Evolutionary conservation across 345 rosid species (phyloP), one percentile per base, ranked within the genome.

Genomic region (Noccaea caerulescens): DNA sequence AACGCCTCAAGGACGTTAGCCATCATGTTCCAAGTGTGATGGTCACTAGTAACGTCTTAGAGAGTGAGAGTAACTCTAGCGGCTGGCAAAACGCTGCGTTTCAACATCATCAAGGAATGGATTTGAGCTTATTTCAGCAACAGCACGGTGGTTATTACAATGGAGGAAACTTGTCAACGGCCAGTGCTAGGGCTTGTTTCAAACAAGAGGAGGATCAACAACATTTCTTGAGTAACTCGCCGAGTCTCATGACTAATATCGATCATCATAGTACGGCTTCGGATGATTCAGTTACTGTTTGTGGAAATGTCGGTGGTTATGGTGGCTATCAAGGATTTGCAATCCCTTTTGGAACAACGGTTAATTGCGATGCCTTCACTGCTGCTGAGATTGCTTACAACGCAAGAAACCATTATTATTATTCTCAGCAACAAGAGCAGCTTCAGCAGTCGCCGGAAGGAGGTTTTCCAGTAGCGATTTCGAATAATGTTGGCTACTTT

Each of bases 171-270:
- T 12, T 55, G 58, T 46, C 65, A 25, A 25, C 65, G 5, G 71
- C 71, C 63, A 60, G 53, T 67, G 36, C 33, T 58, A 70, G 86
- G 60, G 63, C 74, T 47, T 88, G 93, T 80, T 86, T 86, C 83
- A 88, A 86, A 79, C 93, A 88, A 63, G 97, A 86, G 23, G 87
- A 79, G 7, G 83, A 83, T 37, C 74, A 72, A 52, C 86, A 73
- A 34, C 80, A 72, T 54, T 73, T 85, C 55, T 80, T 85, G 85
- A 81, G 70, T 46, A 71, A 41, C 49, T 76, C 75, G 83, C 82
- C 23, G 68, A 83, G n/a, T 63, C 83, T 57, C 74, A 84, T 27
- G 71, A 81, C 76, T 14, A 71, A 32, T 62, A 83, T 71, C 0
- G 76, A 76, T 55, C 79, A 83, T 33, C 88, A 84, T 36, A 82